These are phyloP conservation scores for Calocybe cyanea DNA, from an alignment of 768 basidiomycete species.

Conservation along the genomic window DNA sequence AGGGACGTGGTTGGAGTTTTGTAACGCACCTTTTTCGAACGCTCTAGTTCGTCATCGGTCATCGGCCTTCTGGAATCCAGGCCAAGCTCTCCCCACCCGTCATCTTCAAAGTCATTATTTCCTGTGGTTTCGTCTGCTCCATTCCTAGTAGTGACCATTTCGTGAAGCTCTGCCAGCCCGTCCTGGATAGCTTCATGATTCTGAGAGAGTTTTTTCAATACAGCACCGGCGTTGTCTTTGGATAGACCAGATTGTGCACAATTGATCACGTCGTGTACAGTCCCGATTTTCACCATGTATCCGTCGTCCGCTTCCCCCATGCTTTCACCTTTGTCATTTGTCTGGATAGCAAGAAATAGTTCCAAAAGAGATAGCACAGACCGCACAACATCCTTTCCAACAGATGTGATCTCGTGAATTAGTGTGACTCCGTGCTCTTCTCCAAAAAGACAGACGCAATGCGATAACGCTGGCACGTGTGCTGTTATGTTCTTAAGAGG, in stretches of 20 bases:
- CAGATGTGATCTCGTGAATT: constrained; percentile 35
- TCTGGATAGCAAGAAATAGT: constrained; percentile 36
- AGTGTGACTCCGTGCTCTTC: constrained; percentile 44
- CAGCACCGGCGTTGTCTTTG: constrained; percentile 53
- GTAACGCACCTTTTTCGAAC: constrained; percentile 52
- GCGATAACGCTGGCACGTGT: constrained; percentile 45
- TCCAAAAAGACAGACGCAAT: constrained; percentile 45
- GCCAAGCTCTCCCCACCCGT: constrained; percentile 68
- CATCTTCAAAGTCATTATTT: constrained; percentile 52
- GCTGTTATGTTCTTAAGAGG: constrained; percentile 52
- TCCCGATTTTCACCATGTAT: constrained; percentile 53
- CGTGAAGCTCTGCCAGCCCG: constrained; percentile 51
- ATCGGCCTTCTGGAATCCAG: constrained; percentile 43
- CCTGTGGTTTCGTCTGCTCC: constrained; percentile 32
- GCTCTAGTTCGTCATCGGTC: constrained; percentile 45
- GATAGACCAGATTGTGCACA: constrained; percentile 51
- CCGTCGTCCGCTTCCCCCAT: constrained; percentile 32
- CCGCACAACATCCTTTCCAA: constrained; percentile 39
- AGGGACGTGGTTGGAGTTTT: background rate
- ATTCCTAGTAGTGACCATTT: constrained; percentile 43
- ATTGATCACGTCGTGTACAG: constrained; percentile 60
- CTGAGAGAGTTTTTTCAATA: constrained; percentile 44
- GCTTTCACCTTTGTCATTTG: constrained; percentile 14
- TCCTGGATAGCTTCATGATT: constrained; percentile 61
- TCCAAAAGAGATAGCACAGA: constrained; percentile 42